Evolutionary conservation across 768 basidiomycete species (phyloP), one percentile per base, ranked within the genome.

Genomic region (Xerocomus potaroensis): DNA sequence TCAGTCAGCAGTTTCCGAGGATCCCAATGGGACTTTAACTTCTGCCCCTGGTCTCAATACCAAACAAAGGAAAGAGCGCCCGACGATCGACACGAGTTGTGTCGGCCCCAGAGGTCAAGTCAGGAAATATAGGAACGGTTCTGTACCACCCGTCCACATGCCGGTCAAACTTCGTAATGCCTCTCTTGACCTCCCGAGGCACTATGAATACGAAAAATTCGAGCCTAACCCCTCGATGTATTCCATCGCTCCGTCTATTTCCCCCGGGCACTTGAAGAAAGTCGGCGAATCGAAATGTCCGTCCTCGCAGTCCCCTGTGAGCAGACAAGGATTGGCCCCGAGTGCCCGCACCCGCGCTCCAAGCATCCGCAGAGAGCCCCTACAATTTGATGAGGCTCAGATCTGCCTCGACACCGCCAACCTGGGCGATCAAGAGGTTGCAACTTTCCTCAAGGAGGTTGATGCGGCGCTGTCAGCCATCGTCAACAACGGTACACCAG

Each of bases 41-140:
- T 60, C 53, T 40, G 11, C 48, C 43, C 47, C 57, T 41, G 49
- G 49, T 8, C 49, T 48, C 26, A 49, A 53, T 50, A 8, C 50
- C 34, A 65, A 45, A 45, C 63, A 55, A 33, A 51, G 58, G 34
- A 63, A 63, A 35, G 60, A 63, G 35, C 62, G 63, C 31, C 62
- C 62, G 27, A 63, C 63, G 48, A 63, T 63, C 44, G 62, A 63
- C 47, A 63, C 62, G 44, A 63, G 62, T 54, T 60, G 58, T 41
- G 63, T 58, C 51, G 62, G 62, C 16, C 62, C 62, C 21, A 50
- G 62, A 51, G 62, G 62, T 16, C 62, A 63, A 27, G 62, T 63
- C 26, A 60, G 8, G 48, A 65, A 62, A 18, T 65, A 63, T 46
- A 62, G 60, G 48, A 62, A 62, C 41, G 60, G 60, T 29, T 62